Evolutionary conservation across 2,329 filamentous ascomycete genomes (phyloP).

Genomic region (Xylaria polymorpha): DNA sequence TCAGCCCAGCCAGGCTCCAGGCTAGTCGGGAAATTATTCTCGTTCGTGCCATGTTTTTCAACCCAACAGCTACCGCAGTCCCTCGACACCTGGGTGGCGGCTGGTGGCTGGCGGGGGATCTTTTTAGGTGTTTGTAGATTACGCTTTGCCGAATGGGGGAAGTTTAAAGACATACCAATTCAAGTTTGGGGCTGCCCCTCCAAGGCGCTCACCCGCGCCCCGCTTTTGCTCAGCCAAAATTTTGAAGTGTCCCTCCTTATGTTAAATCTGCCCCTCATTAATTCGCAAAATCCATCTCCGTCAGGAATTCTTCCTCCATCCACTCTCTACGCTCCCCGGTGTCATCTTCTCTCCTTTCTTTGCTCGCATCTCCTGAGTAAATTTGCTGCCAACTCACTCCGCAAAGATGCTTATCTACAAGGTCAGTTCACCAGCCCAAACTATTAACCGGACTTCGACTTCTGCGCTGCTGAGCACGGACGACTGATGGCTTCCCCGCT

Average conservation of each 20-base stretch:
- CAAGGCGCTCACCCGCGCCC: conserved; percentile 32
- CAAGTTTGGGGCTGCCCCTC: conserved; percentile 35
- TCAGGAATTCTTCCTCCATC: conserved; percentile 47
- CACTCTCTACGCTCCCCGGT: conserved; percentile 39
- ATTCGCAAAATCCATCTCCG: conserved; percentile 46
- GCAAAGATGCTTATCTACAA: conserved; percentile 80
- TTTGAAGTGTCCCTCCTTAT: conserved; percentile 46
- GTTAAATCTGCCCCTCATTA: conserved; percentile 49
- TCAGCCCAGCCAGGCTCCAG: conserved; percentile 31
- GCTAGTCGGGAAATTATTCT: conserved; percentile 11
- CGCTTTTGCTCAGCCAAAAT: conserved; percentile 46
- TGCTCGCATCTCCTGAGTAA: conserved; percentile 35
- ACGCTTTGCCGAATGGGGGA: not conserved
- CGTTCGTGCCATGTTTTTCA: not conserved
- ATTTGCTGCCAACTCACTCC: conserved; percentile 42
- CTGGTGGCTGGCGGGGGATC: not conserved
- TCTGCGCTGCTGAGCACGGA: conserved; percentile 3
- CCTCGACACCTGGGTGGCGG: not conserved
- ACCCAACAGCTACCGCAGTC: not conserved
- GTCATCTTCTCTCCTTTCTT: conserved; percentile 34
- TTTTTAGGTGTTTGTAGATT: conserved; percentile 8
- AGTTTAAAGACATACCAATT: not conserved
- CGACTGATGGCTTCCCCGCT: conserved; percentile 32
- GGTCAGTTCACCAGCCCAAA: conserved; percentile 56
- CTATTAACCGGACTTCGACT: not conserved